phyloP scores from a whole-genome alignment of 495 filamentous ascomycete genomes.

The Hypoxylon perforatum region DNA sequence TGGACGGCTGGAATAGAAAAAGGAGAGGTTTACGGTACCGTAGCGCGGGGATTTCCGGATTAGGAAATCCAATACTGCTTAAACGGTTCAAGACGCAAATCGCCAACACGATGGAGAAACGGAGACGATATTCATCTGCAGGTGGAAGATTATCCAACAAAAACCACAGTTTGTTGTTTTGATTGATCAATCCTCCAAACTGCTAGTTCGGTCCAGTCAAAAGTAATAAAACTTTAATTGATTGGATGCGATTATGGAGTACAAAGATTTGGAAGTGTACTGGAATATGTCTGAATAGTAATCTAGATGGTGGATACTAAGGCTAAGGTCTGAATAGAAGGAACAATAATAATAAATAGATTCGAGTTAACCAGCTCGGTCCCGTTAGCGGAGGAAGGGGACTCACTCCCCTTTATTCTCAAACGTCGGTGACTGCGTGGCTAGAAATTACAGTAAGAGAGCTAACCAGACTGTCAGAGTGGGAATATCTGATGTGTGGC shows the following conservation, averaged over 20 bases:
- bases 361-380: neutral
- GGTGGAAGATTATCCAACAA: neutral
- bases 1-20: constrained; percentile 28
- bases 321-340: neutral
- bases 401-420: neutral
- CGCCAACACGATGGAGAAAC: constrained; percentile 9
- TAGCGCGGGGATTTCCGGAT: constrained; percentile 30
- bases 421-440: neutral
- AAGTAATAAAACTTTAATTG: too few species aligned
- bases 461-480: neutral
- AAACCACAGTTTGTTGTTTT: constrained; percentile 2
- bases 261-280: neutral
- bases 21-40: constrained; percentile 8
- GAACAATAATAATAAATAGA: neutral
- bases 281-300: too few species aligned
- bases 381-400: neutral
- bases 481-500: neutral
- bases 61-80: constrained; percentile 33
- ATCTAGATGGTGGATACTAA: too few species aligned
- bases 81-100: neutral
- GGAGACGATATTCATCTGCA: neutral
- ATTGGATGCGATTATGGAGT: too few species aligned
- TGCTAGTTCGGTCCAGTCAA: too few species aligned
- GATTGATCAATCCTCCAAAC: neutral
- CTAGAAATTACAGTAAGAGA: neutral